Conservation (phyloP, 139 green algal genomes). For the Klebsormidium nitens region DNA sequence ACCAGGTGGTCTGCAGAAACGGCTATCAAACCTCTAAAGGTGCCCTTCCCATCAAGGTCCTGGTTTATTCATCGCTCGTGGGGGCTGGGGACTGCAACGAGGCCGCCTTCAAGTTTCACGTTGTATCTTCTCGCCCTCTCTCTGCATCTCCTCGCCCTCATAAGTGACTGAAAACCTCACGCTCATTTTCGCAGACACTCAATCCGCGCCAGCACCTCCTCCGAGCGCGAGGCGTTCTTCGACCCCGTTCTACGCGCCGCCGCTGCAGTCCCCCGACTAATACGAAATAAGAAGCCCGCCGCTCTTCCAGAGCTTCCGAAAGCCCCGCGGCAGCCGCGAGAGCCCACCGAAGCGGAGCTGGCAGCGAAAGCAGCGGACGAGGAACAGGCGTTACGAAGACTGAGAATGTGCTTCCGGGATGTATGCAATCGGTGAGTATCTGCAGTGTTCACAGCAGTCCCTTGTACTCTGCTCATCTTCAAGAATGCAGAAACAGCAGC, state of each 20-base stretch:
- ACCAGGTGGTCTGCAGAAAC: no score
- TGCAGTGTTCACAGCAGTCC: no score
- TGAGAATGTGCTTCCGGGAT: constrained; percentile 37
- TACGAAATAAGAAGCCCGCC: background rate
- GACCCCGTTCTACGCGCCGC: constrained; percentile 5
- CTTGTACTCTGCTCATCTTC: no score
- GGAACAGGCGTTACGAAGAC: constrained; percentile 19
- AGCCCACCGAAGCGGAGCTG: constrained; percentile 26
- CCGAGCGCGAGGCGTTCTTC: constrained; percentile 20
- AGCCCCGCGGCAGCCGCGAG: background rate
- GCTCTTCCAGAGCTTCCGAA: constrained; percentile 18
- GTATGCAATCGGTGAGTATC: constrained; percentile 36
- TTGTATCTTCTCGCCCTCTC: no score
- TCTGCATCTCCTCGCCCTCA: background rate
- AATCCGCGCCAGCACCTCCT: background rate
- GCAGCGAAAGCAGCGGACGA: constrained; percentile 12
- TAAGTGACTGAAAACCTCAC: background rate
- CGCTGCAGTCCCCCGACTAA: background rate
- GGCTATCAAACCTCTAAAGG: no score
- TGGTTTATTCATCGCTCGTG: no score
- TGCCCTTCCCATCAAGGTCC: no score
- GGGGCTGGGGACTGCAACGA: no score
- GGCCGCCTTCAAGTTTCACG: no score
- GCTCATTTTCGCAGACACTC: constrained; percentile 2
- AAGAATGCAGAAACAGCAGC: no score